phyloP scores from a whole-genome alignment of 2,329 filamentous ascomycete species.

The Botryotinia calthae region DNA sequence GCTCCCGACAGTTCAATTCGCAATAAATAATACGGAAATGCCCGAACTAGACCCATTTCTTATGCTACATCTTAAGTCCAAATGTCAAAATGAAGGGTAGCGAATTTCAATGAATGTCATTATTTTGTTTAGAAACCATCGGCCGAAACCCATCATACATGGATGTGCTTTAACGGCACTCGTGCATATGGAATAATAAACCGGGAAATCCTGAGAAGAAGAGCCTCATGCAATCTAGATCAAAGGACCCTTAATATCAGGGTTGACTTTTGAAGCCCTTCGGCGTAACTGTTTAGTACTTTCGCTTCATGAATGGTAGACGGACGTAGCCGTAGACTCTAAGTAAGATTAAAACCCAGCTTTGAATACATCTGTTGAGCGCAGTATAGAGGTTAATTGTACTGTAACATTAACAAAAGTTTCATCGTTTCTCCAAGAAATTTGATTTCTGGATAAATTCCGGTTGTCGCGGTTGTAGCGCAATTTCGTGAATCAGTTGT shows the following conservation, averaged over 20 bases:
- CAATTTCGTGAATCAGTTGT: not conserved
- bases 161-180: slow-evolving; percentile 8
- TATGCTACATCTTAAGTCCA: slow-evolving; percentile 12
- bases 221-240: slow-evolving; percentile 22
- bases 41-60: slow-evolving; percentile 8
- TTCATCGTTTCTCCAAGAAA: not conserved
- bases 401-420: not conserved
- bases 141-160: not conserved
- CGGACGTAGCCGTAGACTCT: not conserved
- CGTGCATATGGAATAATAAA: not conserved
- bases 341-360: not conserved
- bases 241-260: slow-evolving; percentile 15
- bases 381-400: not conserved
- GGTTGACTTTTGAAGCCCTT: not conserved
- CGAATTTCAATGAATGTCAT: not conserved
- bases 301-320: not conserved
- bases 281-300: slow-evolving; percentile 2
- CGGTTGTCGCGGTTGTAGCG: slow-evolving; percentile 10
- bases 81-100: not conserved
- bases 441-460: not conserved
- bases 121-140: not conserved
- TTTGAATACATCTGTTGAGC: not conserved
- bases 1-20: slow-evolving; percentile 6
- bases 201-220: slow-evolving; percentile 13
- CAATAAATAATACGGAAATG: slow-evolving; percentile 6